Base-by-base conservation (phyloP, 2,329 filamentous ascomycete genomes). In the Kalaharituber pfeilii region DNA sequence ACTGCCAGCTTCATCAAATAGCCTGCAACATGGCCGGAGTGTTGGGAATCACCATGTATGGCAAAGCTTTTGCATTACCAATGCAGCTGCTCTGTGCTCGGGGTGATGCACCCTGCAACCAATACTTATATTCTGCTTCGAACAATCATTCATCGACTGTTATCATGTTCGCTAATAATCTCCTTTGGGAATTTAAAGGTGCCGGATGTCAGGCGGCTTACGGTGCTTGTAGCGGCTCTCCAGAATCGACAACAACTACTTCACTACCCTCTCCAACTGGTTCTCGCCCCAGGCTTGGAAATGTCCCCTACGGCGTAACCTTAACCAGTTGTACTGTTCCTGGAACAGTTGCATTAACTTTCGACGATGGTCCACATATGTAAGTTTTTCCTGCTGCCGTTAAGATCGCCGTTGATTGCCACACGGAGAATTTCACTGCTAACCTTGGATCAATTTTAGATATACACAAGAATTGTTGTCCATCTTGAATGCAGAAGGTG, bases 321-420 rank as follows among this genome's bases (percentile, higher is more conserved):
- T 54, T 59, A 33, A 36, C 24, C 2, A 42, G 20, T n/a, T 65
- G 63, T 49, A 60, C 52, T 1, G 29, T 42, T 2, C 51, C 53
- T 5, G 59, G 59, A 2, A 52, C 53, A 7, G 54, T 65, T 44
- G 63, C 63, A 24, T 53, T 65, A 20, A 63, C 63, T 11, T 65
- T 62, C 47, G 63, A 65, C 29, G 63, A 65, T 29, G 63, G 63
- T 15, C 63, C 63, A 9, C 60, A 59, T 49, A 53, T 57, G 30
- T 62, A 57, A 44, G 50, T 44, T 20, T 25, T n/a, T n/a, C n/a
- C n/a, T n/a, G n/a, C n/a, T 4, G 18, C 25, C 13, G 18, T 9
- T 36, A 18, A 36, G n/a, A 36, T 36, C 30, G 30, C 18, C 30
- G 30, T 36, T 36, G 30, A 18, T n/a, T n/a, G n/a, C n/a, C n/a